Percentiles rank a stretch among this genome's conserved stretches.
Evolutionary conservation across 352 stramenopile genomes (phyloP).

Genomic region (Aphanomyces cochlioides): DNA sequence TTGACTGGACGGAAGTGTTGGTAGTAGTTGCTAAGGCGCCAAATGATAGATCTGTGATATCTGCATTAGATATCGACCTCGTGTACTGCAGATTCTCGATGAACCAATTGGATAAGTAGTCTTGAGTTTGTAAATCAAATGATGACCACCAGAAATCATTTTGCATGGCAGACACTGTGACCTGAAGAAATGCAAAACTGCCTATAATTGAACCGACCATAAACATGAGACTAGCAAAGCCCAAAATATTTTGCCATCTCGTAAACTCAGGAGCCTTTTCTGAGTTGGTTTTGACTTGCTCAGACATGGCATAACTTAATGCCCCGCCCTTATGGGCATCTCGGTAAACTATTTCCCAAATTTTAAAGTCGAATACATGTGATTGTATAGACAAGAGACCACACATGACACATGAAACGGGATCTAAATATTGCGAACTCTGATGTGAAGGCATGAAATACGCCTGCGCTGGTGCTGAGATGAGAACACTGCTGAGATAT

Average conservation of each 20-base stretch:
- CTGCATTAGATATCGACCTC: neutral
- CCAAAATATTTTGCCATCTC: neutral
- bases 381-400: neutral
- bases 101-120: conserved; percentile 19
- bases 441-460: neutral
- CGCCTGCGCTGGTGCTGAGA: neutral
- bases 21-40: neutral
- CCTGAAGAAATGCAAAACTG: conserved; percentile 14
- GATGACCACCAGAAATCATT: conserved; percentile 29
- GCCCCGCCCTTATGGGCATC: neutral
- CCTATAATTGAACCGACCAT: conserved; percentile 11
- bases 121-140: conserved; percentile 11
- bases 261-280: neutral
- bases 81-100: neutral
- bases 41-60: neutral
- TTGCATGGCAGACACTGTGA: conserved; percentile 10
- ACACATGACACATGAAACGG: conserved; percentile 18
- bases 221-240: conserved; percentile 10
- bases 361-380: conserved; percentile 22
- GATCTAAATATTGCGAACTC: conserved; percentile 13
- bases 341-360: neutral
- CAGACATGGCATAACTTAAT: neutral
- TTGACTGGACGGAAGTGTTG: neutral
- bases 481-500: neutral
- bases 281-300: neutral